Conservation (phyloP, 2,329 filamentous ascomycete species). For the Arthrinium phaeospermum region DNA sequence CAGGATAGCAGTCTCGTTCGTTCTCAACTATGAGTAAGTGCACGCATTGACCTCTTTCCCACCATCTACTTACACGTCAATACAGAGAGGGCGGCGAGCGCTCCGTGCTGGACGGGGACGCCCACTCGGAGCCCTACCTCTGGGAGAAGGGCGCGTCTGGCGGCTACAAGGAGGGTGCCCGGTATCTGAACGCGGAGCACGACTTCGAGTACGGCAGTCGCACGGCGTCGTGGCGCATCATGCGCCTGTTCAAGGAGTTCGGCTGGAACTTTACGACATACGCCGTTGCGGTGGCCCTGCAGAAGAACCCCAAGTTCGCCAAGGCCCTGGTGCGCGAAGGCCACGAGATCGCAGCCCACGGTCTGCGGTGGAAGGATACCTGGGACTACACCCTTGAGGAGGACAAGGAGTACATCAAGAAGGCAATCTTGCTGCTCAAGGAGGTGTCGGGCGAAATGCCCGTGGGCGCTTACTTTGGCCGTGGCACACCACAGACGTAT, state of each 20-base stretch:
- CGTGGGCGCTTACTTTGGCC: constrained; percentile 43
- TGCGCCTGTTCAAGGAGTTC: constrained; percentile 47
- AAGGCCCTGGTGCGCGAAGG: constrained; percentile 46
- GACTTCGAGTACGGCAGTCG: constrained; percentile 35
- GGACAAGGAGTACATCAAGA: constrained; percentile 46
- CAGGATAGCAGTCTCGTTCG: constrained; percentile 32
- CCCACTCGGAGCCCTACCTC: constrained; percentile 31
- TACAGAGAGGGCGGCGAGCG: constrained; percentile 36
- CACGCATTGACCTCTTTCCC: neutral
- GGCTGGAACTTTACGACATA: constrained; percentile 50
- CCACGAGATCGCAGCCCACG: constrained; percentile 49
- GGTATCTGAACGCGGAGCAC: constrained; percentile 33
- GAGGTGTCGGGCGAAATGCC: constrained; percentile 41
- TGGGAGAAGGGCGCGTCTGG: constrained; percentile 35
- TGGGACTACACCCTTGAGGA: constrained; percentile 43
- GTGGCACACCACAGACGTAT: constrained; percentile 37
- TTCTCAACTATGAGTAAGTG: constrained; percentile 32
- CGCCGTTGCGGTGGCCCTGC: constrained; percentile 46
- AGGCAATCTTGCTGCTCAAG: constrained; percentile 42
- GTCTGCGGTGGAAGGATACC: constrained; percentile 49
- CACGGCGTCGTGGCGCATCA: constrained; percentile 43
- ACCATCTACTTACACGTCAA: neutral
- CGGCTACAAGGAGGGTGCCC: constrained; percentile 29
- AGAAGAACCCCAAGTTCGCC: constrained; percentile 46
- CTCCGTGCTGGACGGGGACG: constrained; percentile 33